Conservation (phyloP, 176 grass and related monocot genomes). For the Oryza longistaminata region DNA sequence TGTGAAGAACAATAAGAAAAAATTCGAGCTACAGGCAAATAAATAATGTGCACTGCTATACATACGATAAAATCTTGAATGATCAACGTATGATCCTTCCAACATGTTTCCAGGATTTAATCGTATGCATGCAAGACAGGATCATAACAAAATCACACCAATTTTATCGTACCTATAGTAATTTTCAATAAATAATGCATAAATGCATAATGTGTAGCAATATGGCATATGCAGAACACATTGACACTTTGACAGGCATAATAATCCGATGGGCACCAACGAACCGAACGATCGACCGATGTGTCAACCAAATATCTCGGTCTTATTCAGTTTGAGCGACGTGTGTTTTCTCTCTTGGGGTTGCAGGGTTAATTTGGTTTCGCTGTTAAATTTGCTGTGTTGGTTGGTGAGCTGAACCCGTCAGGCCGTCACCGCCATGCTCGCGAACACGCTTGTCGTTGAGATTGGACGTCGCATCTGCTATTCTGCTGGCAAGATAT, state of each 20-base stretch:
- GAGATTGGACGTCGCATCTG: constrained; percentile 29
- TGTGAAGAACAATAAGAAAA: no score
- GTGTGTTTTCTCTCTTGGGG: not conserved
- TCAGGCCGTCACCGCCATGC: not conserved
- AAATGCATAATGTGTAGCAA: not conserved
- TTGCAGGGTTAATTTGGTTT: not conserved
- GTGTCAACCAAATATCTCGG: not conserved
- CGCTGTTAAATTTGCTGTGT: not conserved
- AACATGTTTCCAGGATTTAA: no score
- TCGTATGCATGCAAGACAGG: no score
- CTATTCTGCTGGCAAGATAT: not conserved
- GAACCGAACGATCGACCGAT: not conserved
- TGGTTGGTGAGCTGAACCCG: constrained; percentile 16
- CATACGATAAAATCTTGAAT: no score
- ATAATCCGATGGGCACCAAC: not conserved
- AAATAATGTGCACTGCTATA: no score
- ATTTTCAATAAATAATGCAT: no score
- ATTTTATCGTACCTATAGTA: no score
- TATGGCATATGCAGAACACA: not conserved
- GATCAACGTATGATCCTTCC: no score
- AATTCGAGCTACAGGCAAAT: not conserved
- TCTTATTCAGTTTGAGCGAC: not conserved
- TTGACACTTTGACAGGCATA: not conserved
- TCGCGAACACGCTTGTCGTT: not conserved
- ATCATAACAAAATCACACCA: no score